These are phyloP conservation scores for Aphanomyces astaci DNA, from an alignment of 352 stramenopile species.

Conservation along the genomic window DNA sequence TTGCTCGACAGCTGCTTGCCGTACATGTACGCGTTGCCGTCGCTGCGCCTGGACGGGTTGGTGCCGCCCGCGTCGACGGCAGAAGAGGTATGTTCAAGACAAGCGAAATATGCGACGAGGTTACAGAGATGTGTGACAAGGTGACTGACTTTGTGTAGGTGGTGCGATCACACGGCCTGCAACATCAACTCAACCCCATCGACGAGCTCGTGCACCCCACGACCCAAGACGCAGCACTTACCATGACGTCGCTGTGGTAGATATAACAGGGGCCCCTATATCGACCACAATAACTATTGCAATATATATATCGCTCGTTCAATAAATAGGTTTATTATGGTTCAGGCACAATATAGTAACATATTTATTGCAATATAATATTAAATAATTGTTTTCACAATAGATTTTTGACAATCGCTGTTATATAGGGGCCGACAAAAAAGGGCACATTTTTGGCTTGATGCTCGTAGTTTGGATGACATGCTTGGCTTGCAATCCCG, in stretches of 20 bases:
- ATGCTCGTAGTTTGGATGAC: no score
- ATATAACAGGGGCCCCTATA: no score
- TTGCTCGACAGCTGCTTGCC: slow-evolving; percentile 14
- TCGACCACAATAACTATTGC: no score
- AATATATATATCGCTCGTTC: no score
- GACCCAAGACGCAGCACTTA: slow-evolving; percentile 18
- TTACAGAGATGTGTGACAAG: not conserved
- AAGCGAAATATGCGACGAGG: not conserved
- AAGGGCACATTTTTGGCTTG: no score
- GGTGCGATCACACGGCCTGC: slow-evolving; percentile 2
- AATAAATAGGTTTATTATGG: no score
- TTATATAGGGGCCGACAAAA: no score
- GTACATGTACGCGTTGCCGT: slow-evolving; percentile 20
- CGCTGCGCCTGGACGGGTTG: not conserved
- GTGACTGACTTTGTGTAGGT: not conserved
- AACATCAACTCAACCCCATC: slow-evolving; percentile 23
- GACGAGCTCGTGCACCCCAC: slow-evolving; percentile 6
- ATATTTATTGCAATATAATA: no score
- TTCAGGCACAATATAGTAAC: no score
- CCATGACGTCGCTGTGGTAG: slow-evolving; percentile 23
- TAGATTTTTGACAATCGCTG: no score
- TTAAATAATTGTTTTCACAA: no score
- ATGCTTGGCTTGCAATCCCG: no score
- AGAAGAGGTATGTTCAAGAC: not conserved
- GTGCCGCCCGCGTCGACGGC: not conserved